A percentile compares a stretch with the other conserved stretches of the same genome.
These are phyloP conservation scores for Colletotrichum sp. DNA, from an alignment of 2,329 filamentous ascomycete genomes.

Conservation along the genomic window DNA sequence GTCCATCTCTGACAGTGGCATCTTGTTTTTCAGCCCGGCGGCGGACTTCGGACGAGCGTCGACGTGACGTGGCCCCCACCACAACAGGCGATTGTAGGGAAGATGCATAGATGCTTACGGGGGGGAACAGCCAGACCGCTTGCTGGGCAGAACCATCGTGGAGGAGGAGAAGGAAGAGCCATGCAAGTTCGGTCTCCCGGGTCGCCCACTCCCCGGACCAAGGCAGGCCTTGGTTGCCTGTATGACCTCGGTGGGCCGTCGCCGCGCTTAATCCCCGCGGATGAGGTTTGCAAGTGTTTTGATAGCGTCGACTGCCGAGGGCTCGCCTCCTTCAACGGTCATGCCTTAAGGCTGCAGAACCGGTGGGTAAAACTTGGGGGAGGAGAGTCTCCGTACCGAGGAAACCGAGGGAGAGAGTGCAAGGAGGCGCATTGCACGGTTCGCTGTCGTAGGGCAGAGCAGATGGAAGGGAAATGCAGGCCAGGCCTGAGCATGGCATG, in stretches of 20 bases:
- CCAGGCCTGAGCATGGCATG: background rate
- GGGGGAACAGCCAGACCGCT: too few relatives aligned
- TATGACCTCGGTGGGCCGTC: background rate
- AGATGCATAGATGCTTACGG: background rate
- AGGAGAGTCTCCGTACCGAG: background rate
- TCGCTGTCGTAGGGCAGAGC: background rate
- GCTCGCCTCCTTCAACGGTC: background rate
- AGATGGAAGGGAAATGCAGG: background rate
- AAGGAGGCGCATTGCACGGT: background rate
- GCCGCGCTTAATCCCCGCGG: background rate
- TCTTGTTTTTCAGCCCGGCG: background rate
- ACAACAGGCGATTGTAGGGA: background rate
- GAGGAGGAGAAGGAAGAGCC: background rate
- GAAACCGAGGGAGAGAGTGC: background rate
- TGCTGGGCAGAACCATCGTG: background rate
- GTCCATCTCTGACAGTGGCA: background rate
- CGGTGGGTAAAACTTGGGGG: background rate
- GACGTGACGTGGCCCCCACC: background rate
- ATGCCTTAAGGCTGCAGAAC: background rate
- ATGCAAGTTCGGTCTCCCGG: background rate
- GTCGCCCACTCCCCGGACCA: background rate
- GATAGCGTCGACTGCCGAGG: background rate
- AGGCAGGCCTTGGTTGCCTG: background rate
- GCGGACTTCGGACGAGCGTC: background rate
- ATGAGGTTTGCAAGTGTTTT: background rate